Conservation (phyloP, 1,284 basidiomycete genomes). For the Puccinia brachypodii region DNA sequence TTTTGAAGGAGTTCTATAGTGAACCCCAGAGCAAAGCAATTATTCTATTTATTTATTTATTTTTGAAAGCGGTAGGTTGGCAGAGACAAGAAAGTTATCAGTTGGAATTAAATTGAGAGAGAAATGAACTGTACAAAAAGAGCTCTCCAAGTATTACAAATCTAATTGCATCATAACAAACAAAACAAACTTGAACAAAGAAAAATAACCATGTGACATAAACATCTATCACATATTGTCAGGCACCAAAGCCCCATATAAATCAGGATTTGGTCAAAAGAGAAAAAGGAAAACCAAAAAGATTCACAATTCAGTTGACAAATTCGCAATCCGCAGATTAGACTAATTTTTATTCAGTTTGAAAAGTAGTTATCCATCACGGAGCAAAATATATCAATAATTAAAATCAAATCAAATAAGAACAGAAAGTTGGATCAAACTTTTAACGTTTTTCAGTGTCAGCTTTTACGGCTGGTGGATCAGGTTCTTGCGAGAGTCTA, state of each 20-base stretch:
- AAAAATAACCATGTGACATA: not conserved
- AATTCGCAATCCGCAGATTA: not conserved
- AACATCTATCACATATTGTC: not conserved
- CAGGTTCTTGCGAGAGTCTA: not conserved
- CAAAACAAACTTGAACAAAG: not conserved
- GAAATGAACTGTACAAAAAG: not conserved
- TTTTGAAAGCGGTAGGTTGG: not conserved
- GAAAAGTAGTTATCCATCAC: not conserved
- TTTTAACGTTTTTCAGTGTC: slow-evolving; percentile 20
- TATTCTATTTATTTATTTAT: too few species aligned
- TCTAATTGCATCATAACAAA: not conserved
- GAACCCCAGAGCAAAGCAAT: too few species aligned
- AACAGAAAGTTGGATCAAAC: not conserved
- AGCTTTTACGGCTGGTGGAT: not conserved
- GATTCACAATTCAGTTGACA: not conserved
- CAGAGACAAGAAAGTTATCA: not conserved
- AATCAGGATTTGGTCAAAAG: not conserved
- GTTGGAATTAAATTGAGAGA: not conserved
- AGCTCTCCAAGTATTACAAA: slow-evolving; percentile 12
- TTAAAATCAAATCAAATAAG: not conserved
- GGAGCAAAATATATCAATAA: not conserved
- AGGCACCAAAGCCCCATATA: not conserved
- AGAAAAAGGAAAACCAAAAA: not conserved
- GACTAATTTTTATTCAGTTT: not conserved
- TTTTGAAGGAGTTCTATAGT: too few species aligned